Evolutionary conservation across 1,139 yeast genomes (phyloP).

Genomic region (Protomyces pachydermus): DNA sequence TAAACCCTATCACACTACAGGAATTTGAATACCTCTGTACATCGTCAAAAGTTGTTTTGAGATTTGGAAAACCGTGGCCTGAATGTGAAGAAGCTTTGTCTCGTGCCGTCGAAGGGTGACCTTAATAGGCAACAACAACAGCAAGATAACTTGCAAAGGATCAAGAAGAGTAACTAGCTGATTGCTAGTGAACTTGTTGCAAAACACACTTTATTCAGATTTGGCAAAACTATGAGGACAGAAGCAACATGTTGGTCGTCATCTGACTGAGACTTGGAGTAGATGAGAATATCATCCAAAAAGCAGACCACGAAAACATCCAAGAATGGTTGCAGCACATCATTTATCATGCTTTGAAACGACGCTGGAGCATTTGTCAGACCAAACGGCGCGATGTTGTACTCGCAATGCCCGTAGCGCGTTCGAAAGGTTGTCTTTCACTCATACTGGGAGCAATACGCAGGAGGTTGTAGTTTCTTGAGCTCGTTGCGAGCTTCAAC

Average conservation of each 20-base stretch:
- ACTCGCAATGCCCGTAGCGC: conserved; percentile 34
- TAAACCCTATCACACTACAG: too few relatives aligned
- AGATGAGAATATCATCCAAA: conserved; percentile 38
- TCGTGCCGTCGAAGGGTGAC: too few relatives aligned
- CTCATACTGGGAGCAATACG: too few relatives aligned
- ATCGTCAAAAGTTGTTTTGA: too few relatives aligned
- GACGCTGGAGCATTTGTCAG: conserved; percentile 34
- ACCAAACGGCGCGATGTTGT: conserved; percentile 35
- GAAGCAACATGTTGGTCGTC: conserved; percentile 33
- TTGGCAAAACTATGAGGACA: not conserved
- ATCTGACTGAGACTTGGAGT: conserved; percentile 30
- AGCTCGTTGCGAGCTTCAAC: not conserved
- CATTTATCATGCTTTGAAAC: conserved; percentile 33
- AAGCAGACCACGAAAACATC: conserved; percentile 33
- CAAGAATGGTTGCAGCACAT: conserved; percentile 27
- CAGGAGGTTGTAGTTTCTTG: too few relatives aligned
- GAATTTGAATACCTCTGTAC: too few relatives aligned
- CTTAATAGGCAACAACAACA: too few relatives aligned
- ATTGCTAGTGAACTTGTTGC: too few relatives aligned
- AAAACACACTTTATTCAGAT: not conserved
- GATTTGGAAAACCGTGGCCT: too few relatives aligned
- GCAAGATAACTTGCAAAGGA: too few relatives aligned
- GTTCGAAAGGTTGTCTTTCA: conserved; percentile 34
- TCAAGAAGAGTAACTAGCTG: too few relatives aligned
- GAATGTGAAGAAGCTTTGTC: too few relatives aligned